Evolutionary conservation across 2,329 filamentous ascomycete species (phyloP).

Genomic region (Thermothelomyces thermophilus): DNA sequence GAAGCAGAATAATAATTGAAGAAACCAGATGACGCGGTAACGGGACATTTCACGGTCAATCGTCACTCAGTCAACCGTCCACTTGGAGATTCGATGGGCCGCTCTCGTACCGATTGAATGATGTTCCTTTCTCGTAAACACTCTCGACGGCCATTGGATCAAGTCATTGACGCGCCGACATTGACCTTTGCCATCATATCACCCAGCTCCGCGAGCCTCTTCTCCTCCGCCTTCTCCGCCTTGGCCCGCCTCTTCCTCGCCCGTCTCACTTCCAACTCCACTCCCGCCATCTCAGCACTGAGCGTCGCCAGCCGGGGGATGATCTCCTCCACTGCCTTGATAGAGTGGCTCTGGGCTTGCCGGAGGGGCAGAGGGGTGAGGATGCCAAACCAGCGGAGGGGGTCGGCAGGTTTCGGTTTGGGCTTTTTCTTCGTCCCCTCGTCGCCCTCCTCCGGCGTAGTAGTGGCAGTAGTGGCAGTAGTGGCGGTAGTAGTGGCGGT

Average conservation of each 20-base stretch:
- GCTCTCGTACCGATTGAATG: too few relatives aligned
- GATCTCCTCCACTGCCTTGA: conserved; percentile 48
- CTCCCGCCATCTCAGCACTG: conserved; percentile 52
- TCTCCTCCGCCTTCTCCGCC: conserved; percentile 33
- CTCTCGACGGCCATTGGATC: too few relatives aligned
- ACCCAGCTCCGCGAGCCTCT: conserved; percentile 18
- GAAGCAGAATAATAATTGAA: background rate
- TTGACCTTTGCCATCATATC: conserved; percentile 1
- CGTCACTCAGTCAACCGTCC: too few relatives aligned
- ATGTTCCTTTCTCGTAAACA: background rate
- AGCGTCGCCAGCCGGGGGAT: conserved; percentile 53
- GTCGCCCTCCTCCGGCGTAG: background rate
- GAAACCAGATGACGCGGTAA: conserved; percentile 1
- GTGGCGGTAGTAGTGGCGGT: too few relatives aligned
- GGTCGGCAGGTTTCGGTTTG: conserved; percentile 37
- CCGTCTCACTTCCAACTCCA: conserved; percentile 64
- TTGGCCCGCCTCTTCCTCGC: conserved; percentile 50
- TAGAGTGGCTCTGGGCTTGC: conserved; percentile 53
- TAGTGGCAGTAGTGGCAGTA: too few relatives aligned
- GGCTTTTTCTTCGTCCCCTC: background rate
- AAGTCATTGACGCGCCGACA: background rate
- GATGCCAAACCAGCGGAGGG: conserved; percentile 52
- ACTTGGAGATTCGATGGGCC: too few relatives aligned
- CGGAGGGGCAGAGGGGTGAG: conserved; percentile 47
- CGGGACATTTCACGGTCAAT: background rate